phyloP scores from a whole-genome alignment of 352 stramenopile species.

The Phytophthora constricta region DNA sequence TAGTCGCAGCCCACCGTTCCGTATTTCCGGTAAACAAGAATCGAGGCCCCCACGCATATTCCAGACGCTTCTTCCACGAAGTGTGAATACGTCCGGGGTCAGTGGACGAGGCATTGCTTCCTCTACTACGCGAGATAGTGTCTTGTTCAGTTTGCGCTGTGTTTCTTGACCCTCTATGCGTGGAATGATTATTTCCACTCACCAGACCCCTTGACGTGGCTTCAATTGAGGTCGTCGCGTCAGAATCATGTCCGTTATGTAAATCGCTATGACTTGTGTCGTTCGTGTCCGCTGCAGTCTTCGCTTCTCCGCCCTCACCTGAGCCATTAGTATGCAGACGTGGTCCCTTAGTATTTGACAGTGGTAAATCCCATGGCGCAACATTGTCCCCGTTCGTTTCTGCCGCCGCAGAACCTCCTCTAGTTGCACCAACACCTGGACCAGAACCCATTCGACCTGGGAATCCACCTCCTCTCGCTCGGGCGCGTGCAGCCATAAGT shows the following conservation, averaged over 20 bases:
- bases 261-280: slow-evolving; percentile 3
- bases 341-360: slow-evolving; percentile 45
- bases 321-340: slow-evolving; percentile 19
- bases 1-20: slow-evolving; percentile 32
- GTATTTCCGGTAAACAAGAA: slow-evolving; percentile 50
- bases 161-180: slow-evolving; percentile 25
- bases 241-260: slow-evolving; percentile 5
- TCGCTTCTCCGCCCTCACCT: background rate
- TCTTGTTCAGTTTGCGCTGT: slow-evolving; percentile 17
- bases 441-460: slow-evolving; percentile 51
- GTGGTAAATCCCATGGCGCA: slow-evolving; percentile 77
- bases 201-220: slow-evolving; percentile 6
- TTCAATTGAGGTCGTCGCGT: background rate
- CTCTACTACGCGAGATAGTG: slow-evolving; percentile 14
- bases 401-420: slow-evolving; percentile 18
- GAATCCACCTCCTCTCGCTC: slow-evolving; percentile 63
- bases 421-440: slow-evolving; percentile 40
- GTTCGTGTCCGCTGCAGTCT: slow-evolving; percentile 14
- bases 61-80: slow-evolving; percentile 65
- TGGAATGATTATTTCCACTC: slow-evolving; percentile 16
- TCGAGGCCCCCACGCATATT: slow-evolving; percentile 63
- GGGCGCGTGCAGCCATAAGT: slow-evolving; percentile 71
- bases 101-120: slow-evolving; percentile 26
- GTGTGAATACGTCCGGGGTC: slow-evolving; percentile 41
- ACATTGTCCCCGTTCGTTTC: slow-evolving; percentile 47